These are phyloP conservation scores for Gossypium davidsonii DNA, from an alignment of 441 rosid genomes.

Conservation along the genomic window DNA sequence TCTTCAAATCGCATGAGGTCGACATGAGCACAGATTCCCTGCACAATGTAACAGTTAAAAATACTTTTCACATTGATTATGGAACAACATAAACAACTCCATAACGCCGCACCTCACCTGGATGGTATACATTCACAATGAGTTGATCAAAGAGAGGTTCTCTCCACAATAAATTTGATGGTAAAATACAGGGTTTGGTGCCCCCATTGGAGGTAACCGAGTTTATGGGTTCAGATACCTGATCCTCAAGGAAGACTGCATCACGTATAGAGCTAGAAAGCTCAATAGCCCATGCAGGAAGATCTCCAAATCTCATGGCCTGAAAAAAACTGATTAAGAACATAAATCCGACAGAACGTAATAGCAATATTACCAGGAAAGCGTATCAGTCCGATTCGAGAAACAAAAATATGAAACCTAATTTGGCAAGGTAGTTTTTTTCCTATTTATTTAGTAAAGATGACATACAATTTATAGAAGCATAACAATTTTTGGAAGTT, in stretches of 20 bases:
- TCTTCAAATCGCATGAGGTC: conserved; percentile 85
- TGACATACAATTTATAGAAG: too few relatives aligned
- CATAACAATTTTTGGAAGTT: too few relatives aligned
- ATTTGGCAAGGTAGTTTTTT: too few relatives aligned
- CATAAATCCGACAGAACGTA: not conserved
- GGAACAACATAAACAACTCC: conserved; percentile 7
- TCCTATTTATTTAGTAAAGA: too few relatives aligned
- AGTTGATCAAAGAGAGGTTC: conserved; percentile 80
- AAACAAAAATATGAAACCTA: too few relatives aligned
- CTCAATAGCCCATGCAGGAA: conserved; percentile 65
- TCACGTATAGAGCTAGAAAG: conserved; percentile 49
- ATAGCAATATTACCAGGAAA: too few relatives aligned
- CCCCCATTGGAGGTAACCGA: not conserved
- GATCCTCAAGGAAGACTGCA: conserved; percentile 31
- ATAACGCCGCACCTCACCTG: conserved; percentile 62
- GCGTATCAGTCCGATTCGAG: too few relatives aligned
- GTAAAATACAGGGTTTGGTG: conserved; percentile 26
- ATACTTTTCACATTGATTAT: not conserved
- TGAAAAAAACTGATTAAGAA: conserved; percentile 13
- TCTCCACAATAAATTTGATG: conserved; percentile 56
- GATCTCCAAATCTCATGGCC: conserved; percentile 94
- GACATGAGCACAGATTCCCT: conserved; percentile 93
- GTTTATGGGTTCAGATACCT: conserved; percentile 21
- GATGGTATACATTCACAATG: conserved; percentile 68
- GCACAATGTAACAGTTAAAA: not conserved